phyloP scores from a whole-genome alignment of 2,329 filamentous ascomycete species.

The Colletotrichum sp. region DNA sequence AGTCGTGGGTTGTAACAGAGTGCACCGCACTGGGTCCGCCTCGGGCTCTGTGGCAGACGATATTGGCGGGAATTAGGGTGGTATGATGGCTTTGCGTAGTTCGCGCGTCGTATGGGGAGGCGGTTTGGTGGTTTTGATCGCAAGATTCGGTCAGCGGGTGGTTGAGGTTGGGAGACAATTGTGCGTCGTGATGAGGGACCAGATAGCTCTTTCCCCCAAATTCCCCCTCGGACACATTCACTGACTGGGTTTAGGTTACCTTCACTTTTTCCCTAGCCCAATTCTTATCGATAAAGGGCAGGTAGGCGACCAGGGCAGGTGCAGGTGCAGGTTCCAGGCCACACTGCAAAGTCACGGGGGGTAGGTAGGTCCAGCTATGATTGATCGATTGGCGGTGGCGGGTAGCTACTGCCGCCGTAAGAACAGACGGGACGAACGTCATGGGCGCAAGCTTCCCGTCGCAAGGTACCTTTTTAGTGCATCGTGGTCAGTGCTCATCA shows the following conservation, averaged over 20 bases:
- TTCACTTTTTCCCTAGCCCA: conserved; percentile 15
- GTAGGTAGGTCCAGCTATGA: background rate
- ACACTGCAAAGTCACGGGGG: conserved; percentile 8
- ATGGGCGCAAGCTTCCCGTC: background rate
- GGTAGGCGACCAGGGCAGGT: background rate
- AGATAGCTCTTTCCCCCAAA: conserved; percentile 11
- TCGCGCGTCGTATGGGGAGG: background rate
- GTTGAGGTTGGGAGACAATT: background rate
- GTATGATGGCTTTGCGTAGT: background rate
- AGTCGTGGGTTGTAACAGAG: conserved; percentile 6
- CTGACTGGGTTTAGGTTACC: conserved; percentile 16
- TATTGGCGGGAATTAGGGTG: background rate
- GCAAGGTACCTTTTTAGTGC: background rate
- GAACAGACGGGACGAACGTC: conserved; percentile 18
- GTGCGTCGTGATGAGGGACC: conserved; percentile 6
- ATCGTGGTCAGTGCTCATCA: background rate
- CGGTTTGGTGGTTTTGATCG: background rate
- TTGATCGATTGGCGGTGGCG: background rate
- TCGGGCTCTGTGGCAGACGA: background rate
- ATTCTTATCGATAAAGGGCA: conserved; percentile 18
- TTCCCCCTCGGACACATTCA: conserved; percentile 8
- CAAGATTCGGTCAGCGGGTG: background rate
- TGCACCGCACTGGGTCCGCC: background rate
- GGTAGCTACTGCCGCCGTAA: background rate
- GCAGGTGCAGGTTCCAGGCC: background rate